Base-by-base conservation (phyloP, 768 basidiomycete genomes). In the Lactarius tabidus region DNA sequence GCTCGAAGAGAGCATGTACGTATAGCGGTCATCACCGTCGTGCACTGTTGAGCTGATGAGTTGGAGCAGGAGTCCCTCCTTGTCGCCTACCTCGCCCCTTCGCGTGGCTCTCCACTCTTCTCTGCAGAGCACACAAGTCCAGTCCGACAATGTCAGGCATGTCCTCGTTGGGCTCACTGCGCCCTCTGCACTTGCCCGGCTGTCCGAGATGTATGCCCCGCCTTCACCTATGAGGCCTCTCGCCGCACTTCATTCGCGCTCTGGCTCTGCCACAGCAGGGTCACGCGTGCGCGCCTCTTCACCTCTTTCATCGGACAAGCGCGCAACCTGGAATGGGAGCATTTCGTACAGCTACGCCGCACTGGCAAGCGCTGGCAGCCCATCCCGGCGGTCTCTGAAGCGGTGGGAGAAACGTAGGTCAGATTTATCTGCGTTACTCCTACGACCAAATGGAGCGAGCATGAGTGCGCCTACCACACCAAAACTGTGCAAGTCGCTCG, bases 181-280 rank as follows among this genome's bases (percentile, higher is more conserved):
- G 8, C 87, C 89, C 8, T 73, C 81, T 17, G 86, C 90, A 68
- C 78, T 92, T n/a, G 80, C 87, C 12, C 91, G 90, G 72, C 80
- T 94, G 14, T 79, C 89, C 14, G 91, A 91, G 75, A 94, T 94
- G 92, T 94, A 94, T 74, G 90, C 90, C 0, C 91, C 92, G 6
- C 83, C 90, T 0, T 90, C 88, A 0, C 88, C 89, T 4, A 66
- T 72, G 15, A 71, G 71, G 15, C 68, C 73, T 66, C 39, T 74
- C 69, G 69, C 73, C 72, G 31, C 66, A 33, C 31, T 78, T 67
- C 70, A 65, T 67, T 72, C 70, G 82, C 60, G 84, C 82, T 0
- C 78, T 82, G 67, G 83, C 85, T 65, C 74, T 80, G 62, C 71
- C 72, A 5, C 36, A 33, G 26, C 38, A 54, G 8, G 64, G 65